Base-by-base conservation (phyloP, 306 rosid species). In the Sechiopsis laciniata region DNA sequence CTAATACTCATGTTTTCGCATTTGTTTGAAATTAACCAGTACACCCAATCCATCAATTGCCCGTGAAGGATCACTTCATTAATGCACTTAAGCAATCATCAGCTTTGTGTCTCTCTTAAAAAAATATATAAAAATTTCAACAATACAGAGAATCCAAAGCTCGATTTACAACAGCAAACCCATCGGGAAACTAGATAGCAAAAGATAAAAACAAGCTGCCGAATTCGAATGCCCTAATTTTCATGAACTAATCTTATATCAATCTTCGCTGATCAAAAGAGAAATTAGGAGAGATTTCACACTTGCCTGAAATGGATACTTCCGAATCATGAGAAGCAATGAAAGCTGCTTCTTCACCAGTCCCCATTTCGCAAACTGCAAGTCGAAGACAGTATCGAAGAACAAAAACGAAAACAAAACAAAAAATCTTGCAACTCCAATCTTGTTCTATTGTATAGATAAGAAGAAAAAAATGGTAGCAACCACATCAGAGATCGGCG, bases 241-340 rank as follows among this genome's bases (percentile, higher is more conserved):
- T 32, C 5, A 32, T 32, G 4, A 32, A 32, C 45, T 50, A 7
- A 22, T 51, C 15, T 10, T 10, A 51, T 12, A 51, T 20, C 21
- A 32, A 73, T 20, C 12, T 54, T 82, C 13, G 21, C 21, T 0
- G 19, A 78, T 14, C 7, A 13, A 55, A 32, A 26, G 42, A 52
- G 10, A 0, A 12, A 70, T n/a, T 13, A 78, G 15, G 9, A 57
- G 32, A 79, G 22, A 16, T 26, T 26, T 26, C 13, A 13, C 12
- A 58, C 83, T 76, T 78, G 66, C 90, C 88, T 48, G 88, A 76
- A 62, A 80, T 66, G 24, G 82, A 63, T 67, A 75, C 53, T 66
- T 70, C 79, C 21, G 71, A 56, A 63, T 14, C 64, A 13, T 21
- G 84, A 10, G 83, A 73, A 29, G 73, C 52, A 6, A 74, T 9